Base-by-base conservation (phyloP, 192 early-diverging fungal species). In the Lobosporangium transversale region DNA sequence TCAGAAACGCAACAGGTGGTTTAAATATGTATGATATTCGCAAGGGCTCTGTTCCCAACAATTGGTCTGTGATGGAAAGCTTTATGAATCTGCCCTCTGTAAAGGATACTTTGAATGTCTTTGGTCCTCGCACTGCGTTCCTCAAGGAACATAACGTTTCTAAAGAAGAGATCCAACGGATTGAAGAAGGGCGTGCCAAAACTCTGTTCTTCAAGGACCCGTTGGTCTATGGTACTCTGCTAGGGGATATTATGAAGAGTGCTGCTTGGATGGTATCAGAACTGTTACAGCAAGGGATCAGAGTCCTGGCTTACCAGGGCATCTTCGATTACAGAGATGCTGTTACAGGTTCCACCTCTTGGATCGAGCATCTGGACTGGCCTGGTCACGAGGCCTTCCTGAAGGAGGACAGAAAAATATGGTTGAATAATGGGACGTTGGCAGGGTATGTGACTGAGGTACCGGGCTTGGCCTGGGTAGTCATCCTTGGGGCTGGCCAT, bases 321-420 rank as follows among this genome's bases (percentile, higher is more conserved):
- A 84, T 94, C 50, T 93, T 93, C 80, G 94, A 95, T 80, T 93
- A 90, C 66, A 85, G 94, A 42, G 94, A 95, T 58, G 94, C 89
- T 5, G 83, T 90, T 15, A 66, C 87, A 17, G 87, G 86, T 1
- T 88, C 84, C 20, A 88, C 78, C 14, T 67, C 84, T 43, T 95
- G 92, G 91, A 89, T 95, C 68, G 84, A 89, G 26, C 68, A 70
- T 20, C 58, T 85, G 3, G 74, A 87, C 3, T 89, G 87, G 87
- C 20, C 53, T 7, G 83, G 70, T 20, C 61, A 61, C 44, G 48
- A 59, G n/a, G 60, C 45, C 32, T 94, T 83, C 81, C 80, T 61
- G 62, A 80, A 86, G 20, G 76, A 68, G 58, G 87, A 74, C 49
- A 71, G 82, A 14, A 80, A 82, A 70, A 68, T 80, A 11, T 82